Evolutionary conservation across 768 basidiomycete genomes (phyloP).

Genomic region (Naematelia encephala): DNA sequence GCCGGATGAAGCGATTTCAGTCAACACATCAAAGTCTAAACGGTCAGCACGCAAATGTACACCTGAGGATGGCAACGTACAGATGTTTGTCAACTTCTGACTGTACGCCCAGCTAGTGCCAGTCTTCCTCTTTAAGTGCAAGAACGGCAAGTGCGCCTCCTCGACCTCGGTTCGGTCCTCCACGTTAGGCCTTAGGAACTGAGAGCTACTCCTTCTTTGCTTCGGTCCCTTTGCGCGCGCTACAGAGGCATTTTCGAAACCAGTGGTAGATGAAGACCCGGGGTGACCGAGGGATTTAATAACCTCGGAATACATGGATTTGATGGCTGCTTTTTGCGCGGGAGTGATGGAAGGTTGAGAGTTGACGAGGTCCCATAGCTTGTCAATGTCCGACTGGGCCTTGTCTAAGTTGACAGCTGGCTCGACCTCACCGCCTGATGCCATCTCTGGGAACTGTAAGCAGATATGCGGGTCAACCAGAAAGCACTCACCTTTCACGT

Average conservation of each 20-base stretch:
- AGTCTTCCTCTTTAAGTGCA: conserved; percentile 95
- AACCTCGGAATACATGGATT: conserved; percentile 86
- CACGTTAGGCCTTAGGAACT: conserved; percentile 86
- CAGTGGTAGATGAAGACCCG: conserved; percentile 5
- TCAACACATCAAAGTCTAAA: conserved; percentile 88
- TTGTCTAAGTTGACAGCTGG: conserved; percentile 90
- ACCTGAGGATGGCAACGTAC: conserved; percentile 53
- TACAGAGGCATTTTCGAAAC: conserved; percentile 25
- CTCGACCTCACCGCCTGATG: conserved; percentile 78
- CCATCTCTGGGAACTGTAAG: conserved; percentile 72
- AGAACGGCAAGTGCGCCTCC: conserved; percentile 85
- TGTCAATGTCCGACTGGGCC: conserved; percentile 93
- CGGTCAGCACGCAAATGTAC: conserved; percentile 10
- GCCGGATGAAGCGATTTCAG: conserved; percentile 97
- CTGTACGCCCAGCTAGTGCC: conserved; percentile 95
- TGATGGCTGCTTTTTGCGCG: conserved; percentile 69
- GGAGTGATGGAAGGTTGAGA: conserved; percentile 94
- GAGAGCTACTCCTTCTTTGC: conserved; percentile 82
- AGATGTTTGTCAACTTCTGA: conserved; percentile 74
- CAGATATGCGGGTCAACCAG: not conserved
- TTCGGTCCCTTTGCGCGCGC: conserved; percentile 33
- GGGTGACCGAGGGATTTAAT: conserved; percentile 85
- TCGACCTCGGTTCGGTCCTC: conserved; percentile 65
- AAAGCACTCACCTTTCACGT: conserved; percentile 56
- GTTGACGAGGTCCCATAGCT: conserved; percentile 96